Evolutionary conservation across 1,284 basidiomycete species (phyloP).

Genomic region (Ceratobasidium sp.): DNA sequence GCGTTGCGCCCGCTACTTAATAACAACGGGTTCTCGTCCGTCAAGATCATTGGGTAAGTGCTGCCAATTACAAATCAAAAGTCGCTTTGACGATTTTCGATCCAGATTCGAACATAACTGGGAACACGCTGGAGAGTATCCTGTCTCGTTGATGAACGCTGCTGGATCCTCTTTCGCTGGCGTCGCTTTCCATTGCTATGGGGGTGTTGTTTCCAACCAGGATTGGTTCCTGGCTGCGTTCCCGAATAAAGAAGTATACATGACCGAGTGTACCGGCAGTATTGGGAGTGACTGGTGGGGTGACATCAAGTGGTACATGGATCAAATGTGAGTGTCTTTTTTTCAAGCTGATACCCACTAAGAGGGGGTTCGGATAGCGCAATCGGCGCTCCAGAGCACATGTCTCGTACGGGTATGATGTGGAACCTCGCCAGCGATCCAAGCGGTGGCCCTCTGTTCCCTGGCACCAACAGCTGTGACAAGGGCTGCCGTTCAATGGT

Average conservation of each 20-base stretch:
- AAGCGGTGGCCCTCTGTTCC: too few relatives aligned
- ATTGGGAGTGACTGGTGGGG: too few relatives aligned
- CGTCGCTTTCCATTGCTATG: slow-evolving; percentile 61
- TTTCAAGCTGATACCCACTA: too few relatives aligned
- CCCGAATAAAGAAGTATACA: slow-evolving; percentile 59
- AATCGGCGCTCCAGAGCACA: slow-evolving; percentile 66
- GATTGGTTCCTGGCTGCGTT: slow-evolving; percentile 56
- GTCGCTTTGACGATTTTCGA: neutral
- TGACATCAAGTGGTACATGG: too few relatives aligned
- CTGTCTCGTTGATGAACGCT: slow-evolving; percentile 59
- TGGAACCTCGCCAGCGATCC: too few relatives aligned
- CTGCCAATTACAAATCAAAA: neutral
- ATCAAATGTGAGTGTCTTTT: too few relatives aligned
- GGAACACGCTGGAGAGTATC: slow-evolving; percentile 57
- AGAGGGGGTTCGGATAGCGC: too few relatives aligned
- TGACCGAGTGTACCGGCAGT: slow-evolving; percentile 60
- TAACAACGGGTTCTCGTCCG: slow-evolving; percentile 56
- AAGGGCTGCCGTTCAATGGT: slow-evolving; percentile 71
- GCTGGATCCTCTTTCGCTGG: slow-evolving; percentile 57
- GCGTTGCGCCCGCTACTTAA: slow-evolving; percentile 58
- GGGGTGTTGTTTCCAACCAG: slow-evolving; percentile 50
- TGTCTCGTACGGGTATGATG: too few relatives aligned
- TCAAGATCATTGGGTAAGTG: slow-evolving; percentile 57
- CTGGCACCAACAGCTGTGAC: slow-evolving; percentile 62
- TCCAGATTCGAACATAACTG: slow-evolving; percentile 49